Percentiles rank a stretch among this genome's conserved stretches.
Conservation (phyloP, 495 filamentous ascomycete species). For the Podospora comata region DNA sequence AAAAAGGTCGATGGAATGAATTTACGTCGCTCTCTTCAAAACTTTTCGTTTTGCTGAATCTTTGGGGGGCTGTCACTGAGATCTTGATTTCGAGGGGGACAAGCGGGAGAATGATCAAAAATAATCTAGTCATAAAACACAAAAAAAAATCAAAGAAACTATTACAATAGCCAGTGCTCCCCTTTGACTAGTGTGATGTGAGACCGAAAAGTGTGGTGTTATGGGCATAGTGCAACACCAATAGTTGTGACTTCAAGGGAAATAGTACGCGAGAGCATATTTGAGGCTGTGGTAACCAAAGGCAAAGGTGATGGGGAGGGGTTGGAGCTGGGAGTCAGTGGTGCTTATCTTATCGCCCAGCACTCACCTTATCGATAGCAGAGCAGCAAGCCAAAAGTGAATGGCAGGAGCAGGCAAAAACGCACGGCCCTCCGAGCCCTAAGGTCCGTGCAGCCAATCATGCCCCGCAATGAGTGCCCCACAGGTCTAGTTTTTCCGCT, state of each 20-base stretch:
- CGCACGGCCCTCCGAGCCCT: conserved; percentile 31
- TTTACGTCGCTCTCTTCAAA: background rate
- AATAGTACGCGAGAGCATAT: background rate
- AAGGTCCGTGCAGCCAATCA: conserved; percentile 34
- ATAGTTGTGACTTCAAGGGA: background rate
- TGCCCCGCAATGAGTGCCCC: conserved; percentile 18
- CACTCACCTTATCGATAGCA: background rate
- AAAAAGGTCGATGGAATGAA: background rate
- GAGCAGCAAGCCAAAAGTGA: background rate
- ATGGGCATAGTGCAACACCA: background rate
- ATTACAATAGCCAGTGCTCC: background rate
- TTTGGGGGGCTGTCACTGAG: background rate
- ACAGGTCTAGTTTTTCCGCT: conserved; percentile 34
- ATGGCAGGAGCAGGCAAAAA: background rate
- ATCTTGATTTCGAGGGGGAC: background rate
- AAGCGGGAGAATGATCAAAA: conserved; percentile 1
- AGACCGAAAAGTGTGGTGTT: background rate
- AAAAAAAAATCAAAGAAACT: background rate
- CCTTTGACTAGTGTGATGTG: background rate
- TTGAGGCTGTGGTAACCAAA: background rate
- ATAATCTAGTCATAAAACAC: background rate
- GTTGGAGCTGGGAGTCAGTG: background rate
- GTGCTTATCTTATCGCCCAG: too few species aligned
- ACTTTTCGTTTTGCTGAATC: background rate
- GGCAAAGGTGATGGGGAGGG: background rate